Conservation (phyloP, 2,329 filamentous ascomycete genomes). For the Aspergillus sp. region DNA sequence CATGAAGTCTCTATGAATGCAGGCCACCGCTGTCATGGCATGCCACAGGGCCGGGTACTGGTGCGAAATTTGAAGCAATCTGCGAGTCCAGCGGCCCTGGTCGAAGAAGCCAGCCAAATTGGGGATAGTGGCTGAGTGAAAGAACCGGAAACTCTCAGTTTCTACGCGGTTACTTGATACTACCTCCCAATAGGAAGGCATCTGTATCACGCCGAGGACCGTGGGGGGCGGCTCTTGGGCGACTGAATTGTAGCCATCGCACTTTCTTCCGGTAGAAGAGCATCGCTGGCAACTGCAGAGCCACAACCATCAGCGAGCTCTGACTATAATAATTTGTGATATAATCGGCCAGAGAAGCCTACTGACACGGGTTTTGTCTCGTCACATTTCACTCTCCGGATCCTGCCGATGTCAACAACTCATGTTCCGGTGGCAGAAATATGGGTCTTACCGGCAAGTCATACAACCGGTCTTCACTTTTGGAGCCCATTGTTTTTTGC, state of each 20-base stretch:
- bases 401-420: background rate
- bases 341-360: too few species aligned
- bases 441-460: slow-evolving; percentile 2
- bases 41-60: slow-evolving; percentile 7
- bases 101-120: slow-evolving; percentile 2
- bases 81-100: background rate
- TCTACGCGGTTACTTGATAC: background rate
- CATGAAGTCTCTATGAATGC: slow-evolving; percentile 6
- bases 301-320: too few species aligned
- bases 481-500: slow-evolving; percentile 2
- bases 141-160: slow-evolving; percentile 1
- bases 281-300: slow-evolving; percentile 2
- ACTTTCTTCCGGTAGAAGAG: slow-evolving; percentile 7
- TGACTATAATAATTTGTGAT: background rate
- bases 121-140: background rate
- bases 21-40: slow-evolving; percentile 7
- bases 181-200: background rate
- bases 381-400: slow-evolving; percentile 9
- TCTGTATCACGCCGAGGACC: background rate
- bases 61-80: slow-evolving; percentile 1
- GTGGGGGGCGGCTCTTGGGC: background rate
- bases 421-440: background rate
- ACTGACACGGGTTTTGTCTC: slow-evolving; percentile 7
- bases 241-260: slow-evolving; percentile 1
- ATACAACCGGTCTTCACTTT: slow-evolving; percentile 6